phyloP scores from a whole-genome alignment of 2,329 filamentous ascomycete genomes.

The Diaporthe longicolla region DNA sequence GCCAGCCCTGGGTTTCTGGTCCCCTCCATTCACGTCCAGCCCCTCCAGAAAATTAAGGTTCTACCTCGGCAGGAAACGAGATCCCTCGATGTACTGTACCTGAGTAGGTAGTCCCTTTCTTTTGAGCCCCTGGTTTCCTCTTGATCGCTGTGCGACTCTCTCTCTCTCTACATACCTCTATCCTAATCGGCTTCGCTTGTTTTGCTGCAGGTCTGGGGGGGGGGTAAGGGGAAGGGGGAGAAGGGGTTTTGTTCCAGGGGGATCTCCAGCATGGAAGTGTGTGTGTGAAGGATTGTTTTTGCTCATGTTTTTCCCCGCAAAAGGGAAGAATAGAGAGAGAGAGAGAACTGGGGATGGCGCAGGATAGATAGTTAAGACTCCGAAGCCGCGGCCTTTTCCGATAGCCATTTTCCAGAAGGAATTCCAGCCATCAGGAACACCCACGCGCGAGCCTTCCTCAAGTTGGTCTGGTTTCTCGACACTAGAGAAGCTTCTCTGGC shows the following conservation, averaged over 20 bases:
- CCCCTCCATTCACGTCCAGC: background rate
- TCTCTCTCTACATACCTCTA: no score
- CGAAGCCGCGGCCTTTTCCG: conserved; percentile 3
- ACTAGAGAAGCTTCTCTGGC: conserved; percentile 27
- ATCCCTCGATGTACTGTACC: conserved; percentile 2
- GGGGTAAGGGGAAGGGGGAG: background rate
- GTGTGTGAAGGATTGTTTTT: background rate
- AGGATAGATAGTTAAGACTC: no score
- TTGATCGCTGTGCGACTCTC: background rate
- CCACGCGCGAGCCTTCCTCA: conserved; percentile 3
- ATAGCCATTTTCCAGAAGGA: conserved; percentile 18
- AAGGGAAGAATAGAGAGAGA: background rate
- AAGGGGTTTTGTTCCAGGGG: background rate
- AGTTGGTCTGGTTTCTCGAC: conserved; percentile 30
- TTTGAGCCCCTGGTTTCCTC: background rate
- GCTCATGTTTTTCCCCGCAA: background rate
- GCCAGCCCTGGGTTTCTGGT: conserved; percentile 2
- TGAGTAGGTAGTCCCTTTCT: background rate
- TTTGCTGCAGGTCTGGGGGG: background rate
- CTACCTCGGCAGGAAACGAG: conserved; percentile 22
- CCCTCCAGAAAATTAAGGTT: conserved; percentile 19
- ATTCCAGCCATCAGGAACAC: conserved; percentile 30
- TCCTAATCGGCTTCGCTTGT: background rate
- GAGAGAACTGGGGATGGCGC: no score
- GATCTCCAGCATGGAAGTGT: background rate